Conservation (phyloP, 1,139 yeast species). For the Yamadazyma atlantica region DNA sequence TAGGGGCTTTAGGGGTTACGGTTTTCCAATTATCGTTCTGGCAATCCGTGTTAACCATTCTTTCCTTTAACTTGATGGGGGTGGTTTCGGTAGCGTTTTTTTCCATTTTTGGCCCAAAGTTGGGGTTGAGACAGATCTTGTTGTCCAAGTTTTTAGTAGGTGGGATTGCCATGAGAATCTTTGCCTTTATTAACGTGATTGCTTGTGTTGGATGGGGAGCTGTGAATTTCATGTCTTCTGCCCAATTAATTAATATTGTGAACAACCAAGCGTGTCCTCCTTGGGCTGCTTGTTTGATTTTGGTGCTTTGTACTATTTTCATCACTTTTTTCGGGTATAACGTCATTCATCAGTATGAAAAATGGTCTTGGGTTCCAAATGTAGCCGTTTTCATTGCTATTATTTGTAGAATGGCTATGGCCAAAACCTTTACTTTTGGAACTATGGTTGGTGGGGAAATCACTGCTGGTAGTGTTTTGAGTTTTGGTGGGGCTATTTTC, state of each 20-base stretch:
- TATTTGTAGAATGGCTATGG: slow-evolving; percentile 71
- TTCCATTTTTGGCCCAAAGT: slow-evolving; percentile 78
- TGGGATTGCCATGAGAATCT: slow-evolving; percentile 69
- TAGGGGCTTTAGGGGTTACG: slow-evolving; percentile 77
- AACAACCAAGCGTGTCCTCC: slow-evolving; percentile 74
- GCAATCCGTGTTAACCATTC: slow-evolving; percentile 59
- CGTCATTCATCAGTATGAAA: slow-evolving; percentile 79
- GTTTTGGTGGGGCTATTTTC: slow-evolving; percentile 81
- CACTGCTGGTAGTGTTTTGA: slow-evolving; percentile 74
- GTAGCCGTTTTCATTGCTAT: slow-evolving; percentile 68
- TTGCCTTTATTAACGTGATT: slow-evolving; percentile 72
- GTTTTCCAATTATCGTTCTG: slow-evolving; percentile 60
- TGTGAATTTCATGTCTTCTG: slow-evolving; percentile 86
- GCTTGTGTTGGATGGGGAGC: slow-evolving; percentile 98
- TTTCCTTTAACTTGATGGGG: slow-evolving; percentile 76
- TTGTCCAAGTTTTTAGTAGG: slow-evolving; percentile 80
- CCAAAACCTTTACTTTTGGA: slow-evolving; percentile 57
- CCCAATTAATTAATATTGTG: slow-evolving; percentile 78
- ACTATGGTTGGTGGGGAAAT: slow-evolving; percentile 51
- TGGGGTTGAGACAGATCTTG: slow-evolving; percentile 88
- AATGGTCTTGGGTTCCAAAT: slow-evolving; percentile 88
- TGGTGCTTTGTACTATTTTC: slow-evolving; percentile 65
- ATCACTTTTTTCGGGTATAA: slow-evolving; percentile 87
- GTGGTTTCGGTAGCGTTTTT: slow-evolving; percentile 78
- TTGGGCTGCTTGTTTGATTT: slow-evolving; percentile 85